Evolutionary conservation across 2,329 filamentous ascomycete genomes (phyloP).

Genomic region (Trichoderma simmonsii): DNA sequence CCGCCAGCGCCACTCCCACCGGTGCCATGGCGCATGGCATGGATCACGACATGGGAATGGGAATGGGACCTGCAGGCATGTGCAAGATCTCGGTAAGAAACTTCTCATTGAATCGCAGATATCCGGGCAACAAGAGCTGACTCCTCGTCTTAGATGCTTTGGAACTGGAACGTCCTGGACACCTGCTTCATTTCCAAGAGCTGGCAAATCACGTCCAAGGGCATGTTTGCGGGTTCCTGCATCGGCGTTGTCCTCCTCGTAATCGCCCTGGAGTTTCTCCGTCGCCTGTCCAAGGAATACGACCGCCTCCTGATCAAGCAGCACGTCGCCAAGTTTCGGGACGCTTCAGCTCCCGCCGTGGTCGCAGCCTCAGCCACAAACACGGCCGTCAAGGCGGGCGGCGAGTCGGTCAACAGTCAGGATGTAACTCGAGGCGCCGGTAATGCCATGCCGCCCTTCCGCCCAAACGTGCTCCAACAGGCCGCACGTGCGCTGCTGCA

Average conservation of each 20-base stretch:
- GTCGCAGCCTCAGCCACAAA: conserved; percentile 9
- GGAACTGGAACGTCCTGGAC: conserved; percentile 74
- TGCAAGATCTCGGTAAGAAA: conserved; percentile 41
- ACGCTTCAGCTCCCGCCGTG: conserved; percentile 23
- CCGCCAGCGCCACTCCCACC: conserved; percentile 7
- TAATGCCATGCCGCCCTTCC: conserved; percentile 36
- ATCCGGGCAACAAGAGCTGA: neutral
- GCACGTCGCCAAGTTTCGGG: conserved; percentile 36
- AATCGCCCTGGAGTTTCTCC: conserved; percentile 67
- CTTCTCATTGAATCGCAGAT: neutral
- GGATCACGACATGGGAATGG: conserved; percentile 20
- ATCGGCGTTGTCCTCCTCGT: conserved; percentile 75
- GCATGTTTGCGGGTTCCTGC: conserved; percentile 76
- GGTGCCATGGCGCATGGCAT: conserved; percentile 3
- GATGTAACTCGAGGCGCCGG: conserved; percentile 15
- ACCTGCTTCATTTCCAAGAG: conserved; percentile 64
- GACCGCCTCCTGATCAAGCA: conserved; percentile 62
- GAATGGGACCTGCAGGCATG: conserved; percentile 30
- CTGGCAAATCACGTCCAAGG: conserved; percentile 68
- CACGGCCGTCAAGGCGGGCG: neutral
- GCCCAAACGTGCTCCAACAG: conserved; percentile 65
- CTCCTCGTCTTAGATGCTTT: conserved; percentile 60
- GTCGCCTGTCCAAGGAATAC: conserved; percentile 68
- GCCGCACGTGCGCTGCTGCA: conserved; percentile 64
- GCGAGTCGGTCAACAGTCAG: conserved; percentile 26